Evolutionary conservation across 2,329 filamentous ascomycete genomes (phyloP).

Genomic region (Zalaria sp.): DNA sequence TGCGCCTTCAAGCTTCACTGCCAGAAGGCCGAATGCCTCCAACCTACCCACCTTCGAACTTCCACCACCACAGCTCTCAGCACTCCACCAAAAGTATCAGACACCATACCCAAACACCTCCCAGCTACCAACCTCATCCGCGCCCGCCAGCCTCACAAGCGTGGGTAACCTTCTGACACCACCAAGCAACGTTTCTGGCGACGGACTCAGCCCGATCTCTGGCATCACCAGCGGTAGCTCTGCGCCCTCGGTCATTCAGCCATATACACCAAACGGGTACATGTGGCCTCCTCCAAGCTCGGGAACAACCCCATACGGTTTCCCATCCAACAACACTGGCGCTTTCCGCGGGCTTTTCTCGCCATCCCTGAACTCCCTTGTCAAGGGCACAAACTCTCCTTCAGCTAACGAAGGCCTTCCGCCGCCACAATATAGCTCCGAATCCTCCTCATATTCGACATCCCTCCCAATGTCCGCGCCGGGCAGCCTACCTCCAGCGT

Average conservation of each 20-base stretch:
- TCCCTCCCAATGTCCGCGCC: constrained; percentile 43
- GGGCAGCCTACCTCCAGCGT: constrained; percentile 26
- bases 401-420: constrained; percentile 48
- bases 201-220: constrained; percentile 48
- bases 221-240: constrained; percentile 44
- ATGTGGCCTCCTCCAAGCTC: constrained; percentile 39
- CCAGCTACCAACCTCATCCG: constrained; percentile 30
- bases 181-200: constrained; percentile 43
- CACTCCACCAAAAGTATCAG: constrained; percentile 36
- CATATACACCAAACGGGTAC: constrained; percentile 49
- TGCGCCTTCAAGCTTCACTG: constrained; percentile 51
- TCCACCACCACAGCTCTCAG: constrained; percentile 44
- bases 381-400: constrained; percentile 44
- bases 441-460: constrained; percentile 47
- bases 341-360: constrained; percentile 42
- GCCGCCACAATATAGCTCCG: constrained; percentile 52
- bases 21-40: constrained; percentile 55
- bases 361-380: constrained; percentile 38
- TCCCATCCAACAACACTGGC: constrained; percentile 31
- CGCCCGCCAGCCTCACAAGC: constrained; percentile 33
- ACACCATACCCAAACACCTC: constrained; percentile 18
- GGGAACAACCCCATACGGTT: constrained; percentile 42
- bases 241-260: constrained; percentile 41
- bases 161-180: constrained; percentile 50
- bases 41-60: constrained; percentile 57